Evolutionary conservation across 805 yeast genomes (phyloP).

Genomic region (Myxozyma udenii): DNA sequence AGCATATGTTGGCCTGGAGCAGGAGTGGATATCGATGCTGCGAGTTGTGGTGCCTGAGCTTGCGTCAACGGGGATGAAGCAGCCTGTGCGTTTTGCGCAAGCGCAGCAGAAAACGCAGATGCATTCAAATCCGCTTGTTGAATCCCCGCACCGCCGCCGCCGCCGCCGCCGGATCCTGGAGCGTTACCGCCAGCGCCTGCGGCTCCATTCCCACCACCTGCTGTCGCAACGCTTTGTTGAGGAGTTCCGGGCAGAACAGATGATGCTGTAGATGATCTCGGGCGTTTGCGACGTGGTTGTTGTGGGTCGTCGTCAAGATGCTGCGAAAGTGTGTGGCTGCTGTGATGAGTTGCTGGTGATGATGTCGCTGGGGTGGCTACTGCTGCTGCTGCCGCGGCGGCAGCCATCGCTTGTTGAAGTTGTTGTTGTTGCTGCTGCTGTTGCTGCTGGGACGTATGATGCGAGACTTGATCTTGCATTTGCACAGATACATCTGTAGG

Average conservation of each 20-base stretch:
- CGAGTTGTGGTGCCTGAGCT: too few relatives aligned
- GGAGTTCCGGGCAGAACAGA: too few relatives aligned
- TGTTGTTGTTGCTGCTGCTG: conserved; percentile 8
- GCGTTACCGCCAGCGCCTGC: too few relatives aligned
- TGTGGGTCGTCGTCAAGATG: conserved; percentile 9
- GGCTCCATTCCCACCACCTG: not conserved
- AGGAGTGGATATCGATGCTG: too few relatives aligned
- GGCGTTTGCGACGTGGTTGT: conserved; percentile 14
- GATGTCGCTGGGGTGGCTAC: conserved; percentile 30
- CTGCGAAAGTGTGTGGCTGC: not conserved
- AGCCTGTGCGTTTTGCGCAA: too few relatives aligned
- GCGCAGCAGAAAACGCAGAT: too few relatives aligned
- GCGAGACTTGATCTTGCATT: conserved; percentile 5
- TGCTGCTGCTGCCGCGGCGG: conserved; percentile 5
- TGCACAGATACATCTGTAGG: not conserved
- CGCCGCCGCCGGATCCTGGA: too few relatives aligned
- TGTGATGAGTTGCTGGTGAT: not conserved
- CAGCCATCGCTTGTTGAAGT: too few relatives aligned
- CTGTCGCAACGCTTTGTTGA: not conserved
- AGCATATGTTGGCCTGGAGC: too few relatives aligned
- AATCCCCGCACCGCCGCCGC: too few relatives aligned
- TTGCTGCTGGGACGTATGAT: conserved; percentile 2
- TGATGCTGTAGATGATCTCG: conserved; percentile 4
- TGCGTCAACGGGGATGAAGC: too few relatives aligned
- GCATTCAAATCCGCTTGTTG: too few relatives aligned